A percentile compares a stretch with the other conserved stretches of the same genome.
Conservation (phyloP, 441 rosid species). For the Iberis amara region DNA sequence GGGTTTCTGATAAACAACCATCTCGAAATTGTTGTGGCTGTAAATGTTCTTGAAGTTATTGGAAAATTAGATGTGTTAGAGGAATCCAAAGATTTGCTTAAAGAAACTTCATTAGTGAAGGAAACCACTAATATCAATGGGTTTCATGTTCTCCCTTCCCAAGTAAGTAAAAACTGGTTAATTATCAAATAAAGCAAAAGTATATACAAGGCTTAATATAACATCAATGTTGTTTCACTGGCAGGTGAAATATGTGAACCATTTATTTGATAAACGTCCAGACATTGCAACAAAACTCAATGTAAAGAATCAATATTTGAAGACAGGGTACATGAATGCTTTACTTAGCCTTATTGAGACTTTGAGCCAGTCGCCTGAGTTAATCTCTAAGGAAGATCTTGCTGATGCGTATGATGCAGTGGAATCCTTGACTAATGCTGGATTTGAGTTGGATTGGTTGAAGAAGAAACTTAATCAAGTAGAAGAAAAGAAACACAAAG, state of each 20-base stretch:
- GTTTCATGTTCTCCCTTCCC: constrained; percentile 19
- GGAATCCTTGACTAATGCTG: neutral
- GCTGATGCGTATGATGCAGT: neutral
- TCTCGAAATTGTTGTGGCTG: neutral
- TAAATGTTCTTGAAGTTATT: neutral
- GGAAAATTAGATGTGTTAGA: neutral
- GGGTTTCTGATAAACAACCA: neutral
- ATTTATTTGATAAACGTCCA: neutral
- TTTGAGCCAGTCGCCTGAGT: neutral
- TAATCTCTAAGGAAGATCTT: neutral
- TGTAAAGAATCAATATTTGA: neutral
- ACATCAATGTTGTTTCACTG: too few species aligned
- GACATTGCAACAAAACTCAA: neutral
- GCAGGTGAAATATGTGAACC: neutral
- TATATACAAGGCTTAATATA: too few species aligned
- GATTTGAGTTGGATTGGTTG: neutral
- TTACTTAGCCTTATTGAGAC: neutral
- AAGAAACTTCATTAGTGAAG: neutral
- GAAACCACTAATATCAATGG: constrained; percentile 12
- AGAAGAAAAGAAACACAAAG: too few species aligned
- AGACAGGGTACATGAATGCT: neutral
- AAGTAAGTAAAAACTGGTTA: neutral
- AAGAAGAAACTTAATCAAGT: too few species aligned
- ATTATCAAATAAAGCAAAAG: too few species aligned
- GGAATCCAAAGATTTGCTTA: neutral